A percentile compares a stretch with the other conserved stretches of the same genome.
Conservation (phyloP, 1,139 yeast species). For the Scheffersomyces quercinus region DNA sequence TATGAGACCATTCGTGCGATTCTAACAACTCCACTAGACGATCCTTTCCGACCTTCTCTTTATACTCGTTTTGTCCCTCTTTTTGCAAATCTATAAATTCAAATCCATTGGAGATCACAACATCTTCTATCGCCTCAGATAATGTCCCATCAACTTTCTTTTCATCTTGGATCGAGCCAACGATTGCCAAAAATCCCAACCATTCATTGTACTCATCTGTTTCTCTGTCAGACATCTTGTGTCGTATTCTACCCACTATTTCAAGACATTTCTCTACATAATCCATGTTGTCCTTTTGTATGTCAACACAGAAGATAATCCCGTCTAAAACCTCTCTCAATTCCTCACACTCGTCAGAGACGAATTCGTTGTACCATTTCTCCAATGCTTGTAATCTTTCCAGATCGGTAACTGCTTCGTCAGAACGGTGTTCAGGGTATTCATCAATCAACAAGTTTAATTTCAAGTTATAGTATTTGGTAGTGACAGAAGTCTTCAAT, state of each 20-base stretch:
- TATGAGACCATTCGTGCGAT: slow-evolving; percentile 41
- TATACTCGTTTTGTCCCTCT: slow-evolving; percentile 14
- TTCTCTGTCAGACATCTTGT: slow-evolving; percentile 5
- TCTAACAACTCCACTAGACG: slow-evolving; percentile 38
- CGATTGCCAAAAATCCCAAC: slow-evolving; percentile 28
- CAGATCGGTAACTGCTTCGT: slow-evolving; percentile 3
- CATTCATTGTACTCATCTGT: slow-evolving; percentile 13
- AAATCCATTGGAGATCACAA: slow-evolving; percentile 27
- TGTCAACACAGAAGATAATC: slow-evolving; percentile 33
- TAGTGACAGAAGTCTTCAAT: slow-evolving; percentile 25
- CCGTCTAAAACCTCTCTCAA: slow-evolving; percentile 43
- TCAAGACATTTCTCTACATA: slow-evolving; percentile 18
- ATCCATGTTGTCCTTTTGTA: slow-evolving; percentile 15
- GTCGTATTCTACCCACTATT: slow-evolving; percentile 16
- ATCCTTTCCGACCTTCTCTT: slow-evolving; percentile 20
- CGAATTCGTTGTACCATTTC: slow-evolving; percentile 34
- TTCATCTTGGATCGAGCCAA: slow-evolving; percentile 17
- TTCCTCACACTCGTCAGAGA: slow-evolving; percentile 31
- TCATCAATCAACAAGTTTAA: slow-evolving; percentile 42
- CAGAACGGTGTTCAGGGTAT: slow-evolving; percentile 26
- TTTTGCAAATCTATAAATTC: slow-evolving; percentile 29
- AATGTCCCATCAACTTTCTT: not conserved
- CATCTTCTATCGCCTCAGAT: slow-evolving; percentile 30
- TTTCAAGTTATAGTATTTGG: slow-evolving; percentile 34
- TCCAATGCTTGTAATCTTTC: slow-evolving; percentile 16